These are phyloP conservation scores for Sisymbrium irio DNA, from an alignment of 345 rosid species.

Conservation along the genomic window DNA sequence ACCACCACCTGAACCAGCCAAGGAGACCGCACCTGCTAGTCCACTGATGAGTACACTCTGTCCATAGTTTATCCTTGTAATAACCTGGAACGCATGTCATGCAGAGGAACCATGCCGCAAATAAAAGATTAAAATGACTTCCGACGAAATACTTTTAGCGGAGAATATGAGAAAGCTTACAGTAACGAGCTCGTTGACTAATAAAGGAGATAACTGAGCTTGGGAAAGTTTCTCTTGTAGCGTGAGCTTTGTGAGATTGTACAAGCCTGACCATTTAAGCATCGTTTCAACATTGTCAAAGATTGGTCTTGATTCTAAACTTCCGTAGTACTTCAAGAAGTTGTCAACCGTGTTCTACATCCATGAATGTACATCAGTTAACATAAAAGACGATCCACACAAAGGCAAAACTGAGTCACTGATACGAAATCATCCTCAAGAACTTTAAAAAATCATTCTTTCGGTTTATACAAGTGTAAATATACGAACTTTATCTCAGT, in stretches of 20 bases:
- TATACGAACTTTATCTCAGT: no score
- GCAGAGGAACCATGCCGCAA: neutral
- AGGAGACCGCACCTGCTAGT: slow-evolving; percentile 93
- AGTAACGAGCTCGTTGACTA: slow-evolving; percentile 68
- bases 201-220: slow-evolving; percentile 48
- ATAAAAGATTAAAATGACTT: neutral
- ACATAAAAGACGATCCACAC: neutral
- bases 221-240: slow-evolving; percentile 56
- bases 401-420: neutral
- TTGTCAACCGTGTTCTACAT: slow-evolving; percentile 55
- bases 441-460: no score
- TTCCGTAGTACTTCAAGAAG: slow-evolving; percentile 77
- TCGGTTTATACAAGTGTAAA: no score
- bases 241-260: slow-evolving; percentile 60
- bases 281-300: slow-evolving; percentile 80
- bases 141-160: neutral
- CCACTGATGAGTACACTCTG: slow-evolving; percentile 82
- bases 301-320: slow-evolving; percentile 58
- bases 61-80: slow-evolving; percentile 91
- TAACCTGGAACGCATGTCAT: slow-evolving; percentile 46
- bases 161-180: slow-evolving; percentile 41
- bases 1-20: slow-evolving; percentile 91
- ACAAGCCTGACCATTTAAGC: slow-evolving; percentile 88
- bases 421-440: neutral
- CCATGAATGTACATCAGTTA: slow-evolving; percentile 2